A percentile compares a stretch with the other conserved stretches of the same genome.
phyloP scores from a whole-genome alignment of 2,329 filamentous ascomycete species.

The Clonostachys rosea region DNA sequence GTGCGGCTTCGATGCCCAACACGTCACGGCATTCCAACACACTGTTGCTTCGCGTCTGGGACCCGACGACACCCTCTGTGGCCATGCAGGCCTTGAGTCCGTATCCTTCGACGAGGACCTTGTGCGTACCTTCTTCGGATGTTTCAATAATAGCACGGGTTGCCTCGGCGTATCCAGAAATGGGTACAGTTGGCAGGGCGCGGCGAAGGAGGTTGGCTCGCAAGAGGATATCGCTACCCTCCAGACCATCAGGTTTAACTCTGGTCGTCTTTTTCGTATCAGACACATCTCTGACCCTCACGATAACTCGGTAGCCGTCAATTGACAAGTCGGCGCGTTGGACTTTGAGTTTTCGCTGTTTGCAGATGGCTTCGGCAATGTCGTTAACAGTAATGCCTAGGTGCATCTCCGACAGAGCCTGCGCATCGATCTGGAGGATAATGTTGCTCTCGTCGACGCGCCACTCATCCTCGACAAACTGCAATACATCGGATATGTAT shows the following conservation, averaged over 20 bases:
- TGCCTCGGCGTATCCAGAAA: conserved; percentile 85
- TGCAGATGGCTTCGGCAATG: conserved; percentile 72
- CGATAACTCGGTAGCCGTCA: conserved; percentile 59
- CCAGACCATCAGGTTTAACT: conserved; percentile 39
- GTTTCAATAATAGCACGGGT: conserved; percentile 86
- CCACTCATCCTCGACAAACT: conserved; percentile 85
- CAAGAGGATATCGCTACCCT: conserved; percentile 53
- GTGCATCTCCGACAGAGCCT: conserved; percentile 74
- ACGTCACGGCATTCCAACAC: conserved; percentile 86
- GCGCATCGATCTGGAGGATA: conserved; percentile 74
- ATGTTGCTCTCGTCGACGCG: conserved; percentile 71
- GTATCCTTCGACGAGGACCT: conserved; percentile 90
- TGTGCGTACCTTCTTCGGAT: conserved; percentile 61
- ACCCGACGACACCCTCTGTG: conserved; percentile 84
- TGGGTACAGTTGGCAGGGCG: conserved; percentile 73
- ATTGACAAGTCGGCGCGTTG: conserved; percentile 61
- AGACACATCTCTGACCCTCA: conserved; percentile 58
- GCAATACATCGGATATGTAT: conserved; percentile 75
- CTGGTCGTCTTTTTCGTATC: conserved; percentile 9
- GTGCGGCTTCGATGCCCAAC: conserved; percentile 91
- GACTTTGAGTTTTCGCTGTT: conserved; percentile 79
- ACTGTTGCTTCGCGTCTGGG: conserved; percentile 71
- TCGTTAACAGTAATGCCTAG: conserved; percentile 72
- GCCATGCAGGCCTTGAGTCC: conserved; percentile 87
- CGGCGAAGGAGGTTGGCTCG: conserved; percentile 84